phyloP scores from a whole-genome alignment of 176 grass and related monocot genomes.

The Oryza rufipogon region DNA sequence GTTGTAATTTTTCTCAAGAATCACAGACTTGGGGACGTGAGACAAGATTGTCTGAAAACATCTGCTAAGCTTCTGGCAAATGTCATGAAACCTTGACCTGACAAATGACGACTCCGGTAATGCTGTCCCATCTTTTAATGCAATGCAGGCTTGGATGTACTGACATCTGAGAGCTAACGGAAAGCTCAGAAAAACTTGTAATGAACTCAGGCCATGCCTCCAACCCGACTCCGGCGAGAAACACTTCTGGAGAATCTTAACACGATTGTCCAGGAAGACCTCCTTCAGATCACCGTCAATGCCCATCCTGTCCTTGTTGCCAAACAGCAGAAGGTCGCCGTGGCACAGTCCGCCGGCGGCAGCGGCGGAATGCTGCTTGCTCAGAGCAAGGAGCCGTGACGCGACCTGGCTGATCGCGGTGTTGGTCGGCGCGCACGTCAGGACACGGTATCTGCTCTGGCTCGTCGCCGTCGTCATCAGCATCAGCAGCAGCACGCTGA shows the following conservation, averaged over 20 bases:
- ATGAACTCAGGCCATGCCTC: constrained; percentile 42
- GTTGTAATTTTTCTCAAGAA: constrained; percentile 34
- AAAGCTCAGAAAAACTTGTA: constrained; percentile 33
- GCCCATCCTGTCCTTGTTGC: constrained; percentile 49
- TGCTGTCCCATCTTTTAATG: neutral
- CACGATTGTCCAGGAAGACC: constrained; percentile 66
- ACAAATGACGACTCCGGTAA: constrained; percentile 39
- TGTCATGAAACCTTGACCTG: constrained; percentile 36
- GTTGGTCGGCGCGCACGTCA: constrained; percentile 72
- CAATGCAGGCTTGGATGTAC: constrained; percentile 11
- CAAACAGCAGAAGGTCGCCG: constrained; percentile 59
- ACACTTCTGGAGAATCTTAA: constrained; percentile 20
- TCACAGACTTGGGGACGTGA: constrained; percentile 39
- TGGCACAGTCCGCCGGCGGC: neutral
- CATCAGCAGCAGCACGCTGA: constrained; percentile 42
- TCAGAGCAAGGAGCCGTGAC: constrained; percentile 43
- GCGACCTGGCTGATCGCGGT: constrained; percentile 64
- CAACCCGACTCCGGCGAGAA: constrained; percentile 48
- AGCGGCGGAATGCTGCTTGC: constrained; percentile 4
- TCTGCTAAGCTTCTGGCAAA: neutral
- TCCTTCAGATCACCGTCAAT: constrained; percentile 37
- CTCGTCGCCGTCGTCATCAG: neutral
- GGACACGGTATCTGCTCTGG: constrained; percentile 33
- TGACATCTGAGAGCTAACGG: neutral
- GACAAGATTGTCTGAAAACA: constrained; percentile 48